A percentile compares a stretch with the other conserved stretches of the same genome.
These are phyloP conservation scores for Trichophyton schoenleinii DNA, from an alignment of 2,329 filamentous ascomycete species.

Conservation along the genomic window DNA sequence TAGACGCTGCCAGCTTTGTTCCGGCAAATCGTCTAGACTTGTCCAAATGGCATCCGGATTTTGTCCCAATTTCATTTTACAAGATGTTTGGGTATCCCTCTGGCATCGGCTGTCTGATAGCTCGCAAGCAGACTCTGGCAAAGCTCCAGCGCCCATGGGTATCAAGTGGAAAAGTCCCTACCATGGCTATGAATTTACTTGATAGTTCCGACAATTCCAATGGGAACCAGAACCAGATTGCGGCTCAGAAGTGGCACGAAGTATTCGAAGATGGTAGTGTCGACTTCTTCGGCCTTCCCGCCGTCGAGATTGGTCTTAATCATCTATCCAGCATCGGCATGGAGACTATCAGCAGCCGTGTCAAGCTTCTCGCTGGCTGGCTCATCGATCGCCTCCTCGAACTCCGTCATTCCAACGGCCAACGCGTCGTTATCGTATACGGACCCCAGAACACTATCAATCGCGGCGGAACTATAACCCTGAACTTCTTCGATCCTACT, in stretches of 20 bases:
- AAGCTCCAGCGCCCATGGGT: slow-evolving; percentile 50
- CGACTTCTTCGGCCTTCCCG: slow-evolving; percentile 53
- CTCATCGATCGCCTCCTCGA: slow-evolving; percentile 38
- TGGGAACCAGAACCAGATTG: not conserved
- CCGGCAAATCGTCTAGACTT: slow-evolving; percentile 49
- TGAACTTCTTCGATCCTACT: slow-evolving; percentile 46
- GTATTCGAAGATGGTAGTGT: slow-evolving; percentile 55
- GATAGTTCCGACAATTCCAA: not conserved
- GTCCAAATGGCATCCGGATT: slow-evolving; percentile 44
- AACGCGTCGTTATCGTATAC: slow-evolving; percentile 43
- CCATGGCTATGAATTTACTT: not conserved
- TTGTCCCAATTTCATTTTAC: slow-evolving; percentile 49
- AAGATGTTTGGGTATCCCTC: slow-evolving; percentile 55
- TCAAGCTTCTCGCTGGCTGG: slow-evolving; percentile 39
- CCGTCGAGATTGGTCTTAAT: slow-evolving; percentile 45
- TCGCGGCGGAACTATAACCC: slow-evolving; percentile 48
- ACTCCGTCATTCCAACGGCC: slow-evolving; percentile 44
- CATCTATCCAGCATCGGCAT: slow-evolving; percentile 34
- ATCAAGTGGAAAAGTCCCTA: slow-evolving; percentile 51
- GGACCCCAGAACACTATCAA: slow-evolving; percentile 40
- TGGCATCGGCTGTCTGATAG: slow-evolving; percentile 49
- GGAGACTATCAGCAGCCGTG: slow-evolving; percentile 47
- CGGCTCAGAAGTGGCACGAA: slow-evolving; percentile 34
- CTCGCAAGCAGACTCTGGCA: slow-evolving; percentile 44
- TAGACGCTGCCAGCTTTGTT: slow-evolving; percentile 53